phyloP scores from a whole-genome alignment of 306 rosid genomes.

The Dalbergia cultrata region DNA sequence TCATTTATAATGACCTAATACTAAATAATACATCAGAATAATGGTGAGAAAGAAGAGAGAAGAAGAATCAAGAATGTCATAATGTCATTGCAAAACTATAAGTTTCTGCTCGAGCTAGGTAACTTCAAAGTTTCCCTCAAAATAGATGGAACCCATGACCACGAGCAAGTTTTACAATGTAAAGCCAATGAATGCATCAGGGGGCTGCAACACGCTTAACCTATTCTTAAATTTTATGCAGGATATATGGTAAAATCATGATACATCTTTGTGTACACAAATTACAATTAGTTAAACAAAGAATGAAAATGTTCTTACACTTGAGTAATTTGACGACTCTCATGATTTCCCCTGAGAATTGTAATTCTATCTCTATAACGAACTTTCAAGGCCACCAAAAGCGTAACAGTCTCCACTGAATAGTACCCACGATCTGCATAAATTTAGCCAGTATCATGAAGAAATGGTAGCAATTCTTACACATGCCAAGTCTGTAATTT shows the following conservation, averaged over 20 bases:
- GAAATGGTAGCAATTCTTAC: conserved; percentile 35
- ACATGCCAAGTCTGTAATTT: conserved; percentile 24
- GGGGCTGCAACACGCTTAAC: background rate
- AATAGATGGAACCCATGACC: conserved; percentile 20
- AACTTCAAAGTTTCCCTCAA: background rate
- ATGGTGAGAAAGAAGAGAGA: background rate
- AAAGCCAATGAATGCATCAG: conserved; percentile 20
- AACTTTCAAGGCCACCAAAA: conserved; percentile 95
- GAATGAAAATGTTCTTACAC: conserved; percentile 70
- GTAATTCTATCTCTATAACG: conserved; percentile 99
- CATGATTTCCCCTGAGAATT: conserved; percentile 97
- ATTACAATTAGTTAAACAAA: conserved; percentile 21
- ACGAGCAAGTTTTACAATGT: background rate
- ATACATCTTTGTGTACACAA: background rate
- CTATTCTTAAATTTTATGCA: conserved; percentile 27
- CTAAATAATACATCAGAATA: background rate
- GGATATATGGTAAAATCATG: conserved; percentile 40
- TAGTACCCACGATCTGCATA: conserved; percentile 75
- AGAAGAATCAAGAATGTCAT: background rate
- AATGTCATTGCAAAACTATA: conserved; percentile 15
- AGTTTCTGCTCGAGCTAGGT: conserved; percentile 1
- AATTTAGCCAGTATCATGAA: conserved; percentile 48
- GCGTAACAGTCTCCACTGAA: conserved; percentile 97
- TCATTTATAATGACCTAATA: background rate
- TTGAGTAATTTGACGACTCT: conserved; percentile 98